Evolutionary conservation across 2,329 filamentous ascomycete genomes (phyloP), one percentile per base, ranked within the genome.

Genomic region (Paraphoma chrysanthemicola): DNA sequence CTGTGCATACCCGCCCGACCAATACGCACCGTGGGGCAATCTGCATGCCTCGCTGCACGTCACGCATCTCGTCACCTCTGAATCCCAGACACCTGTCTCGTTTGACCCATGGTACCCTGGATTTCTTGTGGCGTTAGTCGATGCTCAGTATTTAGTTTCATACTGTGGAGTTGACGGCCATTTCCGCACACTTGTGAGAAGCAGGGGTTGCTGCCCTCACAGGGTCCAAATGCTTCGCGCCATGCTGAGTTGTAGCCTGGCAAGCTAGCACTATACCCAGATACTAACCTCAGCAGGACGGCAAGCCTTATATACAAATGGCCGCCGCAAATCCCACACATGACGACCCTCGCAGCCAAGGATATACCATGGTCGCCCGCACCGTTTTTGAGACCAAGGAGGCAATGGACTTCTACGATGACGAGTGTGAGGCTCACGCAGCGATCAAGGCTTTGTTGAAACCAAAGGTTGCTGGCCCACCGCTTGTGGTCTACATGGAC

Each of bases 361-460:
- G 88, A 43, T 91, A 83, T 79, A 91, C 87, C 7, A 68, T 91
- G 51, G 81, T 86, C 14, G 85, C 84, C 47, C 84, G 87, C 72
- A 87, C 84, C 41, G 83, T 85, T 45, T 92, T 92, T 69, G 82
- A 83, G 44, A 87, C 78, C 56, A 67, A 86, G 52, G 88, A 88
- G 11, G 89, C 91, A 72, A 87, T 91, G 85, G 81, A 85, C 64
- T 92, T 85, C 77, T 92, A 90, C 72, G 89, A 91, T 71, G 79
- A 80, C 9, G 80, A 82, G 47, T 86, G 85, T 62, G 79, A 79
- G 63, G 85, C 85, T 31, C 86, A 88, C 63, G 76, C 76, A 54
- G 79, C 75, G 28, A 73, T 88, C 60, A 84, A 83, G 69, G 69
- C 60, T 1, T 43, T 63, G 16, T 48, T 74, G 39, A 71, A 69